Evolutionary conservation across 2,329 filamentous ascomycete species (phyloP).

Genomic region (Aspergillus phoenicis): DNA sequence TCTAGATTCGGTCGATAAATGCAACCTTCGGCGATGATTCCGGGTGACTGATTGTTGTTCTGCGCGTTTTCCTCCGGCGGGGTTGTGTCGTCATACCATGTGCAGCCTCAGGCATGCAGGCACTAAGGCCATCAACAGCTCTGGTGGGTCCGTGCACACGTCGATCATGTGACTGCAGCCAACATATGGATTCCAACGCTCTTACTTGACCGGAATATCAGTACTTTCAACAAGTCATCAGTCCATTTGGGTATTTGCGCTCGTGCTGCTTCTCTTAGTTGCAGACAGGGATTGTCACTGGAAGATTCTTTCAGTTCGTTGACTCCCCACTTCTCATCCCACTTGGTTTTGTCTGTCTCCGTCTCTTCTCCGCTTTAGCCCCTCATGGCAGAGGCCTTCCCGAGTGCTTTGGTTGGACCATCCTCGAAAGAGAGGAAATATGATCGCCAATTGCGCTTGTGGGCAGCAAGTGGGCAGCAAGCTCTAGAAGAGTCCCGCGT

Average conservation of each 20-base stretch:
- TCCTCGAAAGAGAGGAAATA: constrained; percentile 75
- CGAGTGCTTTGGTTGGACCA: constrained; percentile 47
- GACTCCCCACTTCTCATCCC: not conserved
- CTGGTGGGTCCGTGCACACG: not conserved
- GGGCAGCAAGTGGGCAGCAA: constrained; percentile 89
- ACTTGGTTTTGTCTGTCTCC: not conserved
- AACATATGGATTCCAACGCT: not conserved
- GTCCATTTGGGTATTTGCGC: not conserved
- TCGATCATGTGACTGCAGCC: constrained; percentile 10
- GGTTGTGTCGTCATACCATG: constrained; percentile 23
- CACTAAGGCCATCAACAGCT: not conserved
- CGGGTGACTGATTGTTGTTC: not conserved
- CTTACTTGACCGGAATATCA: not conserved
- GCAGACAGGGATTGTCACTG: not conserved
- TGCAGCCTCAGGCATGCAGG: constrained; percentile 11
- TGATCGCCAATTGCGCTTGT: constrained; percentile 90
- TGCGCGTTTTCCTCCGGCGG: not conserved
- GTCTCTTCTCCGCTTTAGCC: not conserved
- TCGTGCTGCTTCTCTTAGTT: not conserved
- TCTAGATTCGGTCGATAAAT: not conserved
- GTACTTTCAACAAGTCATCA: not conserved
- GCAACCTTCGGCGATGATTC: not conserved
- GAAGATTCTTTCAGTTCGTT: not conserved
- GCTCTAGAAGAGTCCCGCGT: constrained; percentile 89
- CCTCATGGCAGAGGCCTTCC: constrained; percentile 42